Evolutionary conservation across 2,329 filamentous ascomycete species (phyloP), one percentile per base, ranked within the genome.

Genomic region (Helotiales sp.): DNA sequence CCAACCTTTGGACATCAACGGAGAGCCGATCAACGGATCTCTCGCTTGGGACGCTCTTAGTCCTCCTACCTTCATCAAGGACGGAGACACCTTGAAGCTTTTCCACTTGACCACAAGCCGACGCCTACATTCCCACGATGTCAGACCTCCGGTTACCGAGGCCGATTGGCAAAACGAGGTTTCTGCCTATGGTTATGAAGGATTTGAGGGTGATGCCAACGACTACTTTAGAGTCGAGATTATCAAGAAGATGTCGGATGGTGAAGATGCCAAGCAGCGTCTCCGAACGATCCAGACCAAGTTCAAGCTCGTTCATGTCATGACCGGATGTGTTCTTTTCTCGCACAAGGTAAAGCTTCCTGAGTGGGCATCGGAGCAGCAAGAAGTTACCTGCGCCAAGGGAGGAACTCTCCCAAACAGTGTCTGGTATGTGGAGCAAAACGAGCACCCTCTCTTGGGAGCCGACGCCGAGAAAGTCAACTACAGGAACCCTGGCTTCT

Each of bases 331-430:
- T 77, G 92, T 91, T 13, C 85, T 99, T 26, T 99, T 99, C 84
- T 98, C 95, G 0, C 96, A 99, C 86, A 98, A 97, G 83, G 94
- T 98, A 78, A 99, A 99, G 84, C 89, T 99, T 66, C 96, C 96
- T 2, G 93, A 97, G 2, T 99, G 96, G 96, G 96, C 92, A 55
- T 99, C 91, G 61, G 96, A 98, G 79, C 96, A 99, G 80, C 96
- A 99, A 79, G 96, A 99, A 80, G 96, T 99, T n/a, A 98, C 95
- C 22, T 99, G 96, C 77, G 96, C 96, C 7, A 91, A 90, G 74
- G 91, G 92, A 57, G 96, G 93, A 74, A 97, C 93, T 69, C 83
- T 97, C 43, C 96, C 96, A 64, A 99, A 99, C 86, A 97, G 93
- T 76, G 82, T 99, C 73, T 99, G 96, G 96, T 98, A 97, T 76